Percentiles rank a stretch among this genome's conserved stretches.
These are phyloP conservation scores for Oenanthe sinensis DNA, from an alignment of 129 eudicot species.

Conservation along the genomic window DNA sequence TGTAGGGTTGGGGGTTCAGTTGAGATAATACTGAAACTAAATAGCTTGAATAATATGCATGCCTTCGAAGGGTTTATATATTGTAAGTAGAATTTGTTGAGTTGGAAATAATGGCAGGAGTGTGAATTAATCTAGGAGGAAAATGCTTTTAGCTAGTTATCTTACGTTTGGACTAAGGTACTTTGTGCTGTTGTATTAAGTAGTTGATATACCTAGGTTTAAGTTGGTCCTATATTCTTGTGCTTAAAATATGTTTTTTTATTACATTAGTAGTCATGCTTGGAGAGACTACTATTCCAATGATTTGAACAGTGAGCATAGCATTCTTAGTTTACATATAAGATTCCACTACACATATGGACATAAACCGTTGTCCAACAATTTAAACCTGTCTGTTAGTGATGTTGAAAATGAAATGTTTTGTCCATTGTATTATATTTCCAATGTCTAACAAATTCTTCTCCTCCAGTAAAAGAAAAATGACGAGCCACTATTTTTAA, in stretches of 20 bases:
- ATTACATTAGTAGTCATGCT: not conserved
- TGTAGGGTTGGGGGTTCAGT: not conserved
- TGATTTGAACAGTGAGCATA: not conserved
- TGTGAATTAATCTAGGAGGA: slow-evolving; percentile 6
- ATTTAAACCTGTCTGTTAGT: not conserved
- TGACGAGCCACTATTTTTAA: not conserved
- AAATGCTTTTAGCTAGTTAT: not conserved
- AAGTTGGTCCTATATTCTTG: not conserved
- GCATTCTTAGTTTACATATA: not conserved
- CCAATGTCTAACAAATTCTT: not conserved
- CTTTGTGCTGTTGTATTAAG: not conserved
- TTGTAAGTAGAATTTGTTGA: not conserved
- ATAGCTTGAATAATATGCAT: slow-evolving; percentile 2
- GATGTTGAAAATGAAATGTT: not conserved
- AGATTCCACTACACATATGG: slow-evolving; percentile 3
- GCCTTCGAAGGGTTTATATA: slow-evolving; percentile 15
- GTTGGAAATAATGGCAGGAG: not conserved
- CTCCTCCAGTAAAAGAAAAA: not conserved
- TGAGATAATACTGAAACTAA: not conserved
- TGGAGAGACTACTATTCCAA: not conserved
- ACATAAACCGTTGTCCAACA: slow-evolving; percentile 2
- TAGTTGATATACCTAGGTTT: not conserved
- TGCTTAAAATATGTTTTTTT: not conserved
- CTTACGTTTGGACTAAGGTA: slow-evolving; percentile 1
- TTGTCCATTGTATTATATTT: not conserved